These are phyloP conservation scores for Truncatella angustata DNA, from an alignment of 2,329 filamentous ascomycete species.

Conservation along the genomic window DNA sequence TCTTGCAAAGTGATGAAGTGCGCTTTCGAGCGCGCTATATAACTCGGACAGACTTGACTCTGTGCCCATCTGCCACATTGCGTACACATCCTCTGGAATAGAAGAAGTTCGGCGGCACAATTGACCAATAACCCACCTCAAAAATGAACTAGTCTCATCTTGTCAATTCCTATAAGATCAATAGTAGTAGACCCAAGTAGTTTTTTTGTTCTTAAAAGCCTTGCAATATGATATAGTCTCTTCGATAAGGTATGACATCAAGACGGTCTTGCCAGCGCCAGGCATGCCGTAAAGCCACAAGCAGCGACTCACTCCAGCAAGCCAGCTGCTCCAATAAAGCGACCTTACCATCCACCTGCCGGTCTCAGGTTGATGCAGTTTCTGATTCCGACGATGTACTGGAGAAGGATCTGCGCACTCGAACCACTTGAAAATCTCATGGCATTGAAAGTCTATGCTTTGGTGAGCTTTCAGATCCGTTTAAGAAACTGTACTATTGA, in stretches of 20 bases:
- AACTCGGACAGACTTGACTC: not conserved
- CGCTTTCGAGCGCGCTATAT: not conserved
- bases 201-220: constrained; percentile 9
- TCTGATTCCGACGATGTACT: not conserved
- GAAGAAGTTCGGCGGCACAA: not conserved
- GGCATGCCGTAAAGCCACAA: constrained; percentile 20
- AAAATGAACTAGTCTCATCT: constrained; percentile 25
- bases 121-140: constrained; percentile 17
- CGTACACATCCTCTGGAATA: not conserved
- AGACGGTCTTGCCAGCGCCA: constrained; percentile 27
- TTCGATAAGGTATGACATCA: constrained; percentile 26
- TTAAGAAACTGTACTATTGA: no score
- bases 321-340: not conserved
- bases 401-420: not conserved
- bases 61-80: not conserved
- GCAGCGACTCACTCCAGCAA: not conserved
- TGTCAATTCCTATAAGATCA: constrained; percentile 24
- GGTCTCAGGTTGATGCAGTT: not conserved
- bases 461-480: not conserved
- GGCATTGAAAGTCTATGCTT: not conserved
- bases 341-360: not conserved
- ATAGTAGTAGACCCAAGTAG: constrained; percentile 25
- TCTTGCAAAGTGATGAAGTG: not conserved
- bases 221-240: constrained; percentile 13
- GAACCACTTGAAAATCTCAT: not conserved